Evolutionary conservation across 2,329 filamentous ascomycete species (phyloP).

Genomic region (Huntiella bhutanensis): DNA sequence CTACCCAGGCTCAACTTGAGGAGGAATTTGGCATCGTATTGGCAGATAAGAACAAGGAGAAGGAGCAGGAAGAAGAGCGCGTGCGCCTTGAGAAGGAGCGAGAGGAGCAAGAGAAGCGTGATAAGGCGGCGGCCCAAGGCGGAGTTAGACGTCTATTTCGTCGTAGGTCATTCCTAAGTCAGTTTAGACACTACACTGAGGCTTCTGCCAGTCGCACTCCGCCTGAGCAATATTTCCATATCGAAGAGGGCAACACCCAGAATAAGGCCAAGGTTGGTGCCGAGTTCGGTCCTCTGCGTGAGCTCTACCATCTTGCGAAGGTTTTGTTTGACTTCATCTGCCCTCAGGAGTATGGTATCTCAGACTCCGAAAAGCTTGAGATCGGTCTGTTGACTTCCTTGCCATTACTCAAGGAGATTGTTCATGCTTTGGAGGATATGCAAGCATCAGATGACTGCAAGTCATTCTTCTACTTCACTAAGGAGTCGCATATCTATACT

Average conservation of each 20-base stretch:
- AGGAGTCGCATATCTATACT: slow-evolving; percentile 97
- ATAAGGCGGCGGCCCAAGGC: slow-evolving; percentile 12
- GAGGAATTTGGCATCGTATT: slow-evolving; percentile 37
- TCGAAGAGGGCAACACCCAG: slow-evolving; percentile 60
- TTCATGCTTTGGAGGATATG: slow-evolving; percentile 89
- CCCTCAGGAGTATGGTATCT: slow-evolving; percentile 94
- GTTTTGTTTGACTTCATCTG: slow-evolving; percentile 97
- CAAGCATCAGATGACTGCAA: slow-evolving; percentile 89
- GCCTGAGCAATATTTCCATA: slow-evolving; percentile 67
- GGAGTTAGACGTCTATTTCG: slow-evolving; percentile 35
- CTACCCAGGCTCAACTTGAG: slow-evolving; percentile 57
- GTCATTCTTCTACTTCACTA: slow-evolving; percentile 97
- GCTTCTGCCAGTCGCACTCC: slow-evolving; percentile 25
- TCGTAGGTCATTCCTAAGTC: slow-evolving; percentile 40
- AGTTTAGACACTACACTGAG: slow-evolving; percentile 28
- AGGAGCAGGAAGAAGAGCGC: slow-evolving; percentile 18
- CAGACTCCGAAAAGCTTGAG: slow-evolving; percentile 90
- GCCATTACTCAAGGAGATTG: slow-evolving; percentile 87
- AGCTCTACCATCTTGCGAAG: slow-evolving; percentile 85
- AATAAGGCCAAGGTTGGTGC: slow-evolving; percentile 66
- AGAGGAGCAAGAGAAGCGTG: slow-evolving; percentile 21
- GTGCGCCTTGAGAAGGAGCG: slow-evolving; percentile 19
- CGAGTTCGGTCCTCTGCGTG: slow-evolving; percentile 70
- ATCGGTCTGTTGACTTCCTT: slow-evolving; percentile 89
- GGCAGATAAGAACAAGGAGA: slow-evolving; percentile 16